A percentile compares a stretch with the other conserved stretches of the same genome.
phyloP scores from a whole-genome alignment of 2,329 filamentous ascomycete genomes.

The Fusarium hainanense region DNA sequence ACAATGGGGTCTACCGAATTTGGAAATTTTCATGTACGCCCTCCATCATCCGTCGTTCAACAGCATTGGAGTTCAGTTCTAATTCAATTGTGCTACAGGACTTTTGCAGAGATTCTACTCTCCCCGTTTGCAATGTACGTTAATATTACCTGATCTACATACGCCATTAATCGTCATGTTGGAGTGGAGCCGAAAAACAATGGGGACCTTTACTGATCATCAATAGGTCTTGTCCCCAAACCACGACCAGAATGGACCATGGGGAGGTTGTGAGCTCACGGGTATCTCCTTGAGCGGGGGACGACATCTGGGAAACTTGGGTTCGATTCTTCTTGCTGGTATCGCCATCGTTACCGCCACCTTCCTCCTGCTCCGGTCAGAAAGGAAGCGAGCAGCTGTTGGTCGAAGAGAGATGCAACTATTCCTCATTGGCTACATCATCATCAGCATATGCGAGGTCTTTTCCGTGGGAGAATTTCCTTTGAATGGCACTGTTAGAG shows the following conservation, averaged over 20 bases:
- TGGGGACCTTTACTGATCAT: slow-evolving; percentile 35
- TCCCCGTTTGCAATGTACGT: slow-evolving; percentile 87
- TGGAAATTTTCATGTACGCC: slow-evolving; percentile 68
- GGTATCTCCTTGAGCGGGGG: slow-evolving; percentile 78
- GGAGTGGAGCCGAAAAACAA: slow-evolving; percentile 36
- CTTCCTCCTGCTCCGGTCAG: slow-evolving; percentile 81
- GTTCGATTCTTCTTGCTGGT: slow-evolving; percentile 87
- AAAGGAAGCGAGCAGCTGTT: slow-evolving; percentile 92
- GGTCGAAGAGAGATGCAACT: slow-evolving; percentile 97
- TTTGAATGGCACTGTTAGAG: slow-evolving; percentile 73
- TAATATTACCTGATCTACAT: slow-evolving; percentile 10
- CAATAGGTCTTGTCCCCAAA: slow-evolving; percentile 63
- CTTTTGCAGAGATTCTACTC: slow-evolving; percentile 85
- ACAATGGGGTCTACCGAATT: slow-evolving; percentile 71
- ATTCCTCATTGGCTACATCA: slow-evolving; percentile 86
- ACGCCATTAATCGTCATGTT: slow-evolving; percentile 17
- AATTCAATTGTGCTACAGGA: slow-evolving; percentile 62
- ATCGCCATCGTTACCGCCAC: slow-evolving; percentile 76
- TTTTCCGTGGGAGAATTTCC: slow-evolving; percentile 95
- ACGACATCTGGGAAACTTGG: slow-evolving; percentile 82
- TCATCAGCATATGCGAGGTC: slow-evolving; percentile 94
- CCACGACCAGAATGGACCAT: slow-evolving; percentile 68
- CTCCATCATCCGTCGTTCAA: slow-evolving; percentile 10
- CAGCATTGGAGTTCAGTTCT: slow-evolving; percentile 4
- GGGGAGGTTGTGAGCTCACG: slow-evolving; percentile 77